These are phyloP conservation scores for Grammothele lineata DNA, from an alignment of 768 basidiomycete genomes.

Conservation along the genomic window DNA sequence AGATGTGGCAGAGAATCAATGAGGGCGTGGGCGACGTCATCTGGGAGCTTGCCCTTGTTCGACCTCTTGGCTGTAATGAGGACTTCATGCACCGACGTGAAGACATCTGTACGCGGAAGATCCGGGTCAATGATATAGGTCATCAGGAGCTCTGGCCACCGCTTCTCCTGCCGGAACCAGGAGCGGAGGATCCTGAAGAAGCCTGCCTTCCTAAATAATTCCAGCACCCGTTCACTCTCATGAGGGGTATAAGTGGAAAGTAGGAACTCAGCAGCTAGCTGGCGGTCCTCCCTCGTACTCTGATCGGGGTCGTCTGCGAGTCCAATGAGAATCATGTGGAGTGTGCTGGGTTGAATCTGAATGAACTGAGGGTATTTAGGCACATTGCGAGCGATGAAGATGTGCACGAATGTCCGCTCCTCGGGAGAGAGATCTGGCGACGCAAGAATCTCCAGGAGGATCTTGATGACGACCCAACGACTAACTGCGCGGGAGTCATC, in stretches of 20 bases:
- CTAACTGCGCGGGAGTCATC: conserved; percentile 62
- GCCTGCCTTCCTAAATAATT: conserved; percentile 73
- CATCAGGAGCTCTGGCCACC: conserved; percentile 70
- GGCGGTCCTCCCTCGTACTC: conserved; percentile 87
- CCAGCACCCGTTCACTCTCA: conserved; percentile 61
- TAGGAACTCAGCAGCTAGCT: conserved; percentile 91
- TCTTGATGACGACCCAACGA: conserved; percentile 79
- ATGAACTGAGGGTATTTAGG: conserved; percentile 94
- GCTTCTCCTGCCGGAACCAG: conserved; percentile 70
- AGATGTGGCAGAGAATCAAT: conserved; percentile 60
- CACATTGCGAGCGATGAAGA: conserved; percentile 94
- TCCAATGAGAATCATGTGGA: conserved; percentile 73
- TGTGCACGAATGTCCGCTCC: conserved; percentile 83
- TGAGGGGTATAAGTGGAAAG: conserved; percentile 88
- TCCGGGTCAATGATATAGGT: conserved; percentile 76
- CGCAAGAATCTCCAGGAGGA: conserved; percentile 75
- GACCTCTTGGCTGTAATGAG: conserved; percentile 42
- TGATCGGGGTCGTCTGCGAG: conserved; percentile 73
- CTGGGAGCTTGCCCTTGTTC: conserved; percentile 49
- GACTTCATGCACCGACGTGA: conserved; percentile 61
- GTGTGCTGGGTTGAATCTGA: conserved; percentile 55
- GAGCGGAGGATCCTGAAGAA: conserved; percentile 89
- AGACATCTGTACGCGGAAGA: conserved; percentile 53
- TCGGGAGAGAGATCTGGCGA: conserved; percentile 48
- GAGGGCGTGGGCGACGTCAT: conserved; percentile 51